Conservation (phyloP, 2,329 filamentous ascomycete genomes). For the Ceratocystis destructans region DNA sequence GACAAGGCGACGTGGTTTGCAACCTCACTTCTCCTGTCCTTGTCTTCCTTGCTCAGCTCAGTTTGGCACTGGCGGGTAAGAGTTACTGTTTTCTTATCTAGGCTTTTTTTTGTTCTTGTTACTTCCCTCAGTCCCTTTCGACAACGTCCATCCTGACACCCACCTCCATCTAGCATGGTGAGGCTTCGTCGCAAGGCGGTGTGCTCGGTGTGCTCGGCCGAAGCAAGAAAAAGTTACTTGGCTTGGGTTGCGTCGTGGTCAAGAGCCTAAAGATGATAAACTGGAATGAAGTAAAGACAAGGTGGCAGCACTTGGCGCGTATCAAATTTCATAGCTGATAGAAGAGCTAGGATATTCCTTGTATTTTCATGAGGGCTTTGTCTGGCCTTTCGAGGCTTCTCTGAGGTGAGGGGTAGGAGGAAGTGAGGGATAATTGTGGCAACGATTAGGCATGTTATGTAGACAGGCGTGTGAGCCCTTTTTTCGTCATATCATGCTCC, state of each 20-base stretch:
- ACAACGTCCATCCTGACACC: not conserved
- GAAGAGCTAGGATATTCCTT: not conserved
- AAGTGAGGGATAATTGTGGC: not conserved
- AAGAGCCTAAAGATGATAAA: not conserved
- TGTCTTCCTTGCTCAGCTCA: too few relatives aligned
- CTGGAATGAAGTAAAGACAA: not conserved
- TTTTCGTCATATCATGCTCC: not conserved
- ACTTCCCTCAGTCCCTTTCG: not conserved
- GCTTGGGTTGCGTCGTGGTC: not conserved
- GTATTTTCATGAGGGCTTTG: not conserved
- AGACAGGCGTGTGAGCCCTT: not conserved
- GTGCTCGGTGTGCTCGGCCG: conserved; percentile 1
- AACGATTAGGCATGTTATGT: not conserved
- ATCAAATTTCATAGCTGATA: not conserved
- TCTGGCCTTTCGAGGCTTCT: not conserved
- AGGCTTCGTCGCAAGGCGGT: not conserved
- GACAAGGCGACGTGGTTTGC: too few relatives aligned
- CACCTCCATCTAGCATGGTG: too few relatives aligned
- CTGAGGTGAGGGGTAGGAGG: not conserved
- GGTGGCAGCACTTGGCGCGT: not conserved
- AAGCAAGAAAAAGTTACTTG: not conserved
- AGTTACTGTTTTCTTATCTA: too few relatives aligned
- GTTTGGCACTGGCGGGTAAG: too few relatives aligned
- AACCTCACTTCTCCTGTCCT: too few relatives aligned
- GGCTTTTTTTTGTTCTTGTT: not conserved